phyloP scores from a whole-genome alignment of 2,329 filamentous ascomycete species.

The Phaeosphaeriaceae sp. region DNA sequence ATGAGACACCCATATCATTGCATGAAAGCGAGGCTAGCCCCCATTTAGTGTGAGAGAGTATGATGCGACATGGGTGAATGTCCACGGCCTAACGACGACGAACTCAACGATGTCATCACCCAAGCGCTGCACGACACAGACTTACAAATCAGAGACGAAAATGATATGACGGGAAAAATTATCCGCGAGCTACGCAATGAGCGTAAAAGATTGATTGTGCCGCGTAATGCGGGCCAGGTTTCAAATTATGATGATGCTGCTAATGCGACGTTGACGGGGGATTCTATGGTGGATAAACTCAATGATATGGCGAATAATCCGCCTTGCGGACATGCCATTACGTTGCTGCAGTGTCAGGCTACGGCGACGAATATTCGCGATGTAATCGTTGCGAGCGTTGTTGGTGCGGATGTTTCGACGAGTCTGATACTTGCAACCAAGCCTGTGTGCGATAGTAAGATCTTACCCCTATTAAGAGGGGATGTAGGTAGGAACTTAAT shows the following conservation, averaged over 20 bases:
- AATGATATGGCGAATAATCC: conserved; percentile 26
- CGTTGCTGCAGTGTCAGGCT: conserved; percentile 56
- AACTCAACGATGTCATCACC: conserved; percentile 49
- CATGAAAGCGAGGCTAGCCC: no score
- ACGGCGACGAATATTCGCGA: conserved; percentile 59
- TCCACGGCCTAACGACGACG: conserved; percentile 50
- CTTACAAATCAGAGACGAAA: conserved; percentile 25
- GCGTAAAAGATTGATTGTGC: conserved; percentile 34
- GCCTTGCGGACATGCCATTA: conserved; percentile 29
- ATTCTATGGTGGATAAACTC: conserved; percentile 36
- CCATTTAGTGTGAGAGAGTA: no score
- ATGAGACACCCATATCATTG: no score
- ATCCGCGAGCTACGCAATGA: conserved; percentile 34
- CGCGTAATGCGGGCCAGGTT: conserved; percentile 27
- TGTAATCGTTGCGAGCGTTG: conserved; percentile 55
- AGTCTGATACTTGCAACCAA: no score
- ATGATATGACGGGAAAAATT: conserved; percentile 35
- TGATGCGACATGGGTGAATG: conserved; percentile 45
- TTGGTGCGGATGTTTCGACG: conserved; percentile 54
- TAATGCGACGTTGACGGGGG: conserved; percentile 40
- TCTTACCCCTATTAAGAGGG: no score
- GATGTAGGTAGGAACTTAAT: no score
- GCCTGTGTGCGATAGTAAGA: no score
- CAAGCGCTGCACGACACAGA: conserved; percentile 34
- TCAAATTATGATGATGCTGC: conserved; percentile 45